A percentile compares a stretch with the other conserved stretches of the same genome.
Evolutionary conservation across 192 early-diverging fungal genomes (phyloP).

Genomic region (Chytriomyces sp.): DNA sequence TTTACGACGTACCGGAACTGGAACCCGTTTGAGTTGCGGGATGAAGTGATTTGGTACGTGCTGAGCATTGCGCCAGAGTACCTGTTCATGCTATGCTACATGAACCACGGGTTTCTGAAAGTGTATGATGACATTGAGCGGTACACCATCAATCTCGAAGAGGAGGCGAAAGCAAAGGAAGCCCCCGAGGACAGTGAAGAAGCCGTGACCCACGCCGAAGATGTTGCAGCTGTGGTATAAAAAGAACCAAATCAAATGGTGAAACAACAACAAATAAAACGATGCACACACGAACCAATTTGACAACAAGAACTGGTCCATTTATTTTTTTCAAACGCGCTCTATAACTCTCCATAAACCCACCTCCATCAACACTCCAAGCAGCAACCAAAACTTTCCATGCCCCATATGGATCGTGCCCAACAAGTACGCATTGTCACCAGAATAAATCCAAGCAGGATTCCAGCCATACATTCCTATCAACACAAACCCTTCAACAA

Average conservation of each 20-base stretch:
- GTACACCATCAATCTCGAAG: not conserved
- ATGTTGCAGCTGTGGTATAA: too few relatives aligned
- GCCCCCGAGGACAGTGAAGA: too few relatives aligned
- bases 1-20: not conserved
- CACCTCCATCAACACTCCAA: constrained; percentile 19
- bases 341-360: not conserved
- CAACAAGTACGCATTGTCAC: constrained; percentile 28
- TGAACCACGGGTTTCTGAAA: constrained; percentile 1
- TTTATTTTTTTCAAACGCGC: too few relatives aligned
- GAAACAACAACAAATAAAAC: too few relatives aligned
- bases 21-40: not conserved
- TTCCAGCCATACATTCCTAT: constrained; percentile 40
- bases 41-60: not conserved
- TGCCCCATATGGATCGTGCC: constrained; percentile 38
- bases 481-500: constrained; percentile 18
- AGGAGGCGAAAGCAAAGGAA: not conserved
- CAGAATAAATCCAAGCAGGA: constrained; percentile 39
- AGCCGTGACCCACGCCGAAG: too few relatives aligned
- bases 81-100: not conserved
- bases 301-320: too few relatives aligned
- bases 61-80: not conserved
- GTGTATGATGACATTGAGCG: constrained; percentile 7
- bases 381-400: constrained; percentile 37
- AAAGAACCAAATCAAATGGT: too few relatives aligned
- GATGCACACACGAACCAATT: too few relatives aligned